Conservation (phyloP, 1,284 basidiomycete genomes). For the Irpex rosettiformis region DNA sequence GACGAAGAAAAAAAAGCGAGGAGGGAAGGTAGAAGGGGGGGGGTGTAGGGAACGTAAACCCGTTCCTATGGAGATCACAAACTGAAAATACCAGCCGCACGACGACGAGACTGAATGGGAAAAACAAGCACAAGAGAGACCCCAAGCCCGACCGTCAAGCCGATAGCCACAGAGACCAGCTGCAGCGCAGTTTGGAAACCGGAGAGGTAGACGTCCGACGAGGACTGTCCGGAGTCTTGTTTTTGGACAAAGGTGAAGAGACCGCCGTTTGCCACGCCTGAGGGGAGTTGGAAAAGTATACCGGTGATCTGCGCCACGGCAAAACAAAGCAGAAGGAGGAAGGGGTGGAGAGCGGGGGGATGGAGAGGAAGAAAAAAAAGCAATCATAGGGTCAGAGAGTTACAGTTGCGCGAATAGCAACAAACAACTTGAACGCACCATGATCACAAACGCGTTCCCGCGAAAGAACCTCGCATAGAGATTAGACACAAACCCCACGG, state of each 20-base stretch:
- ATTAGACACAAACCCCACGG: conserved; percentile 82
- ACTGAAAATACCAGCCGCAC: conserved; percentile 59
- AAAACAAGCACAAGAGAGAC: conserved; percentile 56
- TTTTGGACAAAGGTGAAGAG: conserved; percentile 72
- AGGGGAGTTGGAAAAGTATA: conserved; percentile 86
- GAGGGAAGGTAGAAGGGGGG: too few species aligned
- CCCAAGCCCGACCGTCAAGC: conserved; percentile 71
- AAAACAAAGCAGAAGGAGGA: too few species aligned
- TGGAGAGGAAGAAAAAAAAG: too few species aligned
- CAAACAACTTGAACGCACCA: conserved; percentile 42
- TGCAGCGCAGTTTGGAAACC: conserved; percentile 69
- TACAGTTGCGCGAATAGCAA: not conserved
- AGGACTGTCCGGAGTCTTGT: conserved; percentile 42
- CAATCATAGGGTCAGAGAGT: not conserved
- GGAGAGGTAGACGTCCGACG: conserved; percentile 53
- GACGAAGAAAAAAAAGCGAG: not conserved
- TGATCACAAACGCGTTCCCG: conserved; percentile 76
- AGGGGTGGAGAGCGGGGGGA: too few species aligned
- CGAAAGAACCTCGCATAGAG: conserved; percentile 79
- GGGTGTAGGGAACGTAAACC: too few species aligned
- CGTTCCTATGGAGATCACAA: conserved; percentile 30
- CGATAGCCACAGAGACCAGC: conserved; percentile 60
- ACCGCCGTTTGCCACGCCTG: conserved; percentile 81
- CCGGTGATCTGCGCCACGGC: conserved; percentile 67
- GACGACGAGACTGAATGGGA: conserved; percentile 52